Conservation (phyloP, 2,329 filamentous ascomycete species). For the Aspergillus tanneri region DNA sequence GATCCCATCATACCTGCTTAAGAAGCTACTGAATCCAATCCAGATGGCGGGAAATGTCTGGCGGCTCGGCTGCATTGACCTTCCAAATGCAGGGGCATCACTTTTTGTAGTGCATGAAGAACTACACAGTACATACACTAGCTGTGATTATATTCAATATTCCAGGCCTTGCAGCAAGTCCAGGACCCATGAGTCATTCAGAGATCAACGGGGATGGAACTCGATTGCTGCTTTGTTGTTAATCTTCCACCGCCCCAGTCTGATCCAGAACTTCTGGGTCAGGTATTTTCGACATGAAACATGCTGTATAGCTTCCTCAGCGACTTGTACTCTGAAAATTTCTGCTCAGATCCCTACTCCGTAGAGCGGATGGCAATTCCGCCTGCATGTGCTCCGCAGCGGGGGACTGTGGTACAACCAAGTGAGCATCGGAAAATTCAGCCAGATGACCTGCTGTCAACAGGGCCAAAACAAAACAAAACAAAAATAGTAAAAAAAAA, state of each 20-base stretch:
- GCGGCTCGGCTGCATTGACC: too few species aligned
- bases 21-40: too few species aligned
- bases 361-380: not conserved
- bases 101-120: too few species aligned
- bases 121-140: too few species aligned
- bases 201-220: not conserved
- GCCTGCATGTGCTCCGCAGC: constrained; percentile 7
- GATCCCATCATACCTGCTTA: too few species aligned
- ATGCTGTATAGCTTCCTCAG: not conserved
- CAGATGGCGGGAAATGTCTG: too few species aligned
- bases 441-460: constrained; percentile 3
- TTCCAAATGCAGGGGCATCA: too few species aligned
- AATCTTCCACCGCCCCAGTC: not conserved
- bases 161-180: not conserved
- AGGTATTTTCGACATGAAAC: not conserved
- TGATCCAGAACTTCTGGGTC: not conserved
- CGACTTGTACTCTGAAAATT: not conserved
- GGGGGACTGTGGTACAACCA: constrained; percentile 4
- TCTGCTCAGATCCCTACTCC: not conserved
- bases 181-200: not conserved
- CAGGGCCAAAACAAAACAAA: not conserved
- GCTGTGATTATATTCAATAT: too few species aligned
- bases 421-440: constrained; percentile 1
- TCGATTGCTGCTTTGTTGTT: not conserved
- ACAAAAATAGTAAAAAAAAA: not conserved